Conservation (phyloP, 441 rosid genomes). For the Biscutella laevigata region DNA sequence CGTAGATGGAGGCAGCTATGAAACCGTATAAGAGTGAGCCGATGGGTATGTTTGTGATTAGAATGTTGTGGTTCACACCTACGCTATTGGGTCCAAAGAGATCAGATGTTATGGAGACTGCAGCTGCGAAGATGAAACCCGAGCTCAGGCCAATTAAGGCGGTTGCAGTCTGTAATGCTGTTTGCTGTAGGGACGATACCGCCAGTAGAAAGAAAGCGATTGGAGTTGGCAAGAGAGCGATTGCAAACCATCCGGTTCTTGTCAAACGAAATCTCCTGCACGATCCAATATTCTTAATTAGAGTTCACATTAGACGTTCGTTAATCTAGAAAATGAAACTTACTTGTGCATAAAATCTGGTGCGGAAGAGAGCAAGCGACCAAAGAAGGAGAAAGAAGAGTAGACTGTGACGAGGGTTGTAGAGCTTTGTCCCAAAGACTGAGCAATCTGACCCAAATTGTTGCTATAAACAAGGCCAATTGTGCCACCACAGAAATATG, state of each 20-base stretch:
- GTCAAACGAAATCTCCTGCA: conserved; percentile 80
- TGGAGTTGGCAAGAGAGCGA: conserved; percentile 79
- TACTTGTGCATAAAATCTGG: conserved; percentile 80
- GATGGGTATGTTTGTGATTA: conserved; percentile 80
- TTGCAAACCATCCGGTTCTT: conserved; percentile 81
- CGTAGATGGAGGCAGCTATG: conserved; percentile 72
- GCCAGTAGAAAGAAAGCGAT: conserved; percentile 67
- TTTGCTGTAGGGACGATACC: conserved; percentile 25
- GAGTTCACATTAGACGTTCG: neutral
- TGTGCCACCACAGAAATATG: conserved; percentile 89
- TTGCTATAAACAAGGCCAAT: conserved; percentile 95
- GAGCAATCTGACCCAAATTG: conserved; percentile 85
- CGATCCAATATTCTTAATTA: neutral
- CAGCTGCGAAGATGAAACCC: conserved; percentile 90
- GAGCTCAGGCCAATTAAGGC: conserved; percentile 82
- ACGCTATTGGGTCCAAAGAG: conserved; percentile 80
- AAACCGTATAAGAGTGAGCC: conserved; percentile 80
- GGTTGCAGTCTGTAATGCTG: conserved; percentile 45
- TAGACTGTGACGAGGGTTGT: conserved; percentile 66
- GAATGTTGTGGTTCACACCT: conserved; percentile 91
- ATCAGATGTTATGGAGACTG: conserved; percentile 85
- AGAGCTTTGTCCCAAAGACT: conserved; percentile 53
- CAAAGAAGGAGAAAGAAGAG: conserved; percentile 89
- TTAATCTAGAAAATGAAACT: conserved; percentile 19
- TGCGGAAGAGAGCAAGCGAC: conserved; percentile 78